Base-by-base conservation (phyloP, 129 eudicot genomes). In the Heracleum sosnowskyi region DNA sequence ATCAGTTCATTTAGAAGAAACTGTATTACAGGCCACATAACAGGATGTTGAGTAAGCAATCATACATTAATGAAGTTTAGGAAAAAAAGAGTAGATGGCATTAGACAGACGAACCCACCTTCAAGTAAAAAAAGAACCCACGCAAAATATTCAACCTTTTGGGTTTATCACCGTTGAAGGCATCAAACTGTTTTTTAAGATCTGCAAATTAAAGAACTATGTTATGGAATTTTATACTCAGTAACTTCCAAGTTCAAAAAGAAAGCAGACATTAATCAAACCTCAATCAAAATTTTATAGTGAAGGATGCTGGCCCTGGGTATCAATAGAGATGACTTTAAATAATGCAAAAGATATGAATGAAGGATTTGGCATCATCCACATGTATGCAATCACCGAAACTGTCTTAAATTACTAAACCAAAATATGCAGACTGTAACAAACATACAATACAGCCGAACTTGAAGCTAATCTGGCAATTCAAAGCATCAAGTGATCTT, bases 71-170 rank as follows among this genome's bases (percentile, higher is more conserved):
- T 3, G n/a, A 20, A 72, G 4, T 40, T 20, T 35, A 16, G 9
- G 9, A 34, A 69, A 16, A 7, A 37, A 5, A 60, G 4, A 60
- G 68, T 60, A 26, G 68, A 57, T 29, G 29, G 76, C 71, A 64
- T 31, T 28, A 29, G 74, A 71, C 26, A 71, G 76, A 72, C 0
- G 20, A 72, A 72, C 76, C 24, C 51, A 72, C 76, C 76, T 72
- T 9, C 35, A 72, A 40, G 51, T 72, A 72, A 72, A 10, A 72
- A 39, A 72, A 72, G 76, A 72, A 72, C 18, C 76, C 76, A 22
- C 76, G 76, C 76, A 72, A 39, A 24, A 72, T 26, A 72, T 72
- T 72, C 49, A 72, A 40, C 51, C 28, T 72, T 72, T 5, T 72
- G 33, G 76, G 76, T 7, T 0, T 10, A 72, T 72, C 46, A 39